phyloP scores from a whole-genome alignment of 495 filamentous ascomycete species.

The Cryomyces minteri region DNA sequence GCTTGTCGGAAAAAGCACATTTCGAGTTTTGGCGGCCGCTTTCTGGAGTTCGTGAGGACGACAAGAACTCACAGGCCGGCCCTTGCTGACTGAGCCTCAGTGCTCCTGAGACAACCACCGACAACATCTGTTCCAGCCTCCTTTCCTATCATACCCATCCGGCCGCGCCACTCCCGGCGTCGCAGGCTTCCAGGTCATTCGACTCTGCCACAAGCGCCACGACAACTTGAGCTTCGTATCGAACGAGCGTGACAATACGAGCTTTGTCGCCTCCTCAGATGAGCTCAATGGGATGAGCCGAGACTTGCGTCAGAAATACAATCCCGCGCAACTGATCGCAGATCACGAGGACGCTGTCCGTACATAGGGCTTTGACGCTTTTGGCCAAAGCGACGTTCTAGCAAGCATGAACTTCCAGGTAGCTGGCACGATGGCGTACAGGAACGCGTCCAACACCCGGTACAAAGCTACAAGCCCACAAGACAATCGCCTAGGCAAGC shows the following conservation, averaged over 20 bases:
- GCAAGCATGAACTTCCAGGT: conserved; percentile 2
- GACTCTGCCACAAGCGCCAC: conserved; percentile 18
- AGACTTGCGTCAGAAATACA: conserved; percentile 15
- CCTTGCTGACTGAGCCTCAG: conserved; percentile 19
- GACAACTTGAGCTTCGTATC: conserved; percentile 10
- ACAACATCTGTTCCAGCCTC: conserved; percentile 19
- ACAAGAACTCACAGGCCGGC: conserved; percentile 5
- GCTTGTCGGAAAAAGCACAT: conserved; percentile 19
- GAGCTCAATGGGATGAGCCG: conserved; percentile 20
- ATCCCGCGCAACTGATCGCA: conserved; percentile 13
- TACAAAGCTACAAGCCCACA: conserved; percentile 10
- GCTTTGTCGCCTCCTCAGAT: conserved; percentile 15
- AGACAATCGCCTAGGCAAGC: conserved; percentile 8
- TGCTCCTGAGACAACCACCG: conserved; percentile 20
- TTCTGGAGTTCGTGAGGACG: conserved; percentile 16
- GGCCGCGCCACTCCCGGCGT: conserved; percentile 22
- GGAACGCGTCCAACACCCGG: conserved; percentile 9
- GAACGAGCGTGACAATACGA: conserved; percentile 15
- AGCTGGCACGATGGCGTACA: conserved; percentile 11
- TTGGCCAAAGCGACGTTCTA: conserved; percentile 12
- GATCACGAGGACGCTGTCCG: conserved; percentile 18
- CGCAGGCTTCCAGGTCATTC: conserved; percentile 17
- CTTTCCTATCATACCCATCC: conserved; percentile 22
- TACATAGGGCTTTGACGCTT: conserved; percentile 18
- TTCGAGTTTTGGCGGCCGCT: conserved; percentile 23